A percentile compares a stretch with the other conserved stretches of the same genome.
Conservation (phyloP, 2,329 filamentous ascomycete genomes). For the Ophiostoma ips region DNA sequence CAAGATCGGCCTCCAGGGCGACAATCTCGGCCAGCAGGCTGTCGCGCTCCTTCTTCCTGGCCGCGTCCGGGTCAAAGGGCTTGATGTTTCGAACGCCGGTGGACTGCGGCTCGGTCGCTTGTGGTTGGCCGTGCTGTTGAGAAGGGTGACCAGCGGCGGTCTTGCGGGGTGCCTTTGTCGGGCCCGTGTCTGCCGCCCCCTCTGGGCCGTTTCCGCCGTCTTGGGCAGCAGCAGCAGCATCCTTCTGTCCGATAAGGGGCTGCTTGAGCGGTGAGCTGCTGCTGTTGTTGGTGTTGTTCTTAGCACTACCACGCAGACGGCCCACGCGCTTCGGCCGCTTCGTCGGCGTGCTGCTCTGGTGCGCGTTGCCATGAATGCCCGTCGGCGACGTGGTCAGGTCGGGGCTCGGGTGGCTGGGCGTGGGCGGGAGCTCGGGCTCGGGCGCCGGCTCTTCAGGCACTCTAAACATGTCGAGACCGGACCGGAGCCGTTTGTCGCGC, state of each 20-base stretch:
- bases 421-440: conserved; percentile 53
- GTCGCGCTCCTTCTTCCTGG: conserved; percentile 39
- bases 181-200: too few relatives aligned
- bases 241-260: conserved; percentile 18
- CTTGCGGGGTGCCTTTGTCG: too few relatives aligned
- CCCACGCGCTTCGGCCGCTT: conserved; percentile 28
- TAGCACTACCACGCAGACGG: not conserved
- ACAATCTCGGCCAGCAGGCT: conserved; percentile 41
- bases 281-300: conserved; percentile 15
- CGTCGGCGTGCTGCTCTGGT: conserved; percentile 36
- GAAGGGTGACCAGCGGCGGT: too few relatives aligned
- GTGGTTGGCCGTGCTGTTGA: not conserved
- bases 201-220: not conserved
- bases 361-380: conserved; percentile 31
- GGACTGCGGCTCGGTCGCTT: not conserved
- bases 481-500: conserved; percentile 19
- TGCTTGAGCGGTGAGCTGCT: conserved; percentile 39
- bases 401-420: conserved; percentile 37
- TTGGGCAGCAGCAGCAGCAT: not conserved
- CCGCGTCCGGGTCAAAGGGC: conserved; percentile 27
- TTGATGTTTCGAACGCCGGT: conserved; percentile 26
- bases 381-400: conserved; percentile 39
- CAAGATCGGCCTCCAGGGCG: conserved; percentile 44
- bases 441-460: conserved; percentile 19
- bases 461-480: conserved; percentile 23